phyloP scores from a whole-genome alignment of 83 land plant genomes.

The Thuja plicata region DNA sequence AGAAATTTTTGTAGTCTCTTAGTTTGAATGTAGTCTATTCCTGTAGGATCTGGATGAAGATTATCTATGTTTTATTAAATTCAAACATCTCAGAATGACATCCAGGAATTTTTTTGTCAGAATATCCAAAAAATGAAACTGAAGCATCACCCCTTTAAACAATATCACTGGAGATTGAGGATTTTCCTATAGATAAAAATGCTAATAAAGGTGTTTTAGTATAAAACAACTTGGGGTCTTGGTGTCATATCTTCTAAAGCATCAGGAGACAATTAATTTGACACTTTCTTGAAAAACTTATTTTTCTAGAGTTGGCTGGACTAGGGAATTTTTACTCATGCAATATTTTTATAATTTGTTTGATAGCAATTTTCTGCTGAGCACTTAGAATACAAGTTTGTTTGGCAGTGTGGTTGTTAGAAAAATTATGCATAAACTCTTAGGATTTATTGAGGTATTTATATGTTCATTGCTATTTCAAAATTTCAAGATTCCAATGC shows the following conservation, averaged over 20 bases:
- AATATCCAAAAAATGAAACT: background rate
- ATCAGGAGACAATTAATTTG: background rate
- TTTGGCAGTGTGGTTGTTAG: background rate
- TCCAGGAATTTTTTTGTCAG: background rate
- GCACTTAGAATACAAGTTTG: background rate
- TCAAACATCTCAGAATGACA: background rate
- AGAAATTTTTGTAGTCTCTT: too few species aligned
- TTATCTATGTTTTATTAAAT: too few species aligned
- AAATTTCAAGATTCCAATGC: background rate
- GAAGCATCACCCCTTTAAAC: background rate
- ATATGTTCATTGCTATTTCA: background rate
- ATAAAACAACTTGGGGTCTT: background rate
- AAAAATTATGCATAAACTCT: background rate
- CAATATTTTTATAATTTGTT: background rate
- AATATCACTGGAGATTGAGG: background rate
- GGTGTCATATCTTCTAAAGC: background rate
- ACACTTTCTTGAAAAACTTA: background rate
- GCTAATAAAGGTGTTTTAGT: background rate
- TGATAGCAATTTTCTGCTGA: background rate
- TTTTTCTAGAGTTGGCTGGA: background rate
- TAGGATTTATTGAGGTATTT: background rate
- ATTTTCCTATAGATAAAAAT: background rate
- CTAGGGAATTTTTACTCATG: background rate
- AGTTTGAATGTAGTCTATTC: too few species aligned
- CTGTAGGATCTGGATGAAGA: background rate